A percentile compares a stretch with the other conserved stretches of the same genome.
These are phyloP conservation scores for Zizania latifolia DNA, from an alignment of 176 grass and related monocot genomes.

Conservation along the genomic window DNA sequence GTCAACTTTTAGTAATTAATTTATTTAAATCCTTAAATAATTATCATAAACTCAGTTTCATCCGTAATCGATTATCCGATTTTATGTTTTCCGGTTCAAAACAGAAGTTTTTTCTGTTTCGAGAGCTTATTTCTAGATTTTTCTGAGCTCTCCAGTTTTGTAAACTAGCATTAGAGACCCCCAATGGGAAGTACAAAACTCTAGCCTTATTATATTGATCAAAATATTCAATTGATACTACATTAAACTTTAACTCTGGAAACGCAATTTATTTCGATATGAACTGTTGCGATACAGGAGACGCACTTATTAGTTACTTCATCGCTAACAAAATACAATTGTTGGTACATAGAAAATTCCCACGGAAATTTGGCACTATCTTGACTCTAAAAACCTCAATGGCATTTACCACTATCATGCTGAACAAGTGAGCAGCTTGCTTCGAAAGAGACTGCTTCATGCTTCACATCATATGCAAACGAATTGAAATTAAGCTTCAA, in stretches of 20 bases:
- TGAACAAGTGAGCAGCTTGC: neutral
- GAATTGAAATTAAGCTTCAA: neutral
- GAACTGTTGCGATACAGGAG: neutral
- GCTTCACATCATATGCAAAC: neutral
- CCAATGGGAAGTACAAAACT: neutral
- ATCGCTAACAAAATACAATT: neutral
- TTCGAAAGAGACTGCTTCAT: neutral
- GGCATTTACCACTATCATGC: neutral
- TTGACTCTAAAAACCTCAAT: neutral
- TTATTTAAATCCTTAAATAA: too few relatives aligned
- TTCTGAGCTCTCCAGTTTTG: too few relatives aligned
- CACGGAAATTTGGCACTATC: neutral
- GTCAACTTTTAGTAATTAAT: too few relatives aligned
- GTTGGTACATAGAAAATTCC: neutral
- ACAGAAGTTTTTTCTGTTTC: too few relatives aligned
- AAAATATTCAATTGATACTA: neutral
- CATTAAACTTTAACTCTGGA: neutral
- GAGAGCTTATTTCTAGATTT: too few relatives aligned
- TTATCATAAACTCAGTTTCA: too few relatives aligned
- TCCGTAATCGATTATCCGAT: too few relatives aligned
- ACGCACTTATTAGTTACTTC: neutral
- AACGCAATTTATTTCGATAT: neutral
- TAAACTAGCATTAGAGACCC: too few relatives aligned
- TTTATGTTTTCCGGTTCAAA: too few relatives aligned
- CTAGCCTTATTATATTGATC: neutral